Conservation (phyloP, 495 filamentous ascomycete species). For the Schizothecium vesticola region DNA sequence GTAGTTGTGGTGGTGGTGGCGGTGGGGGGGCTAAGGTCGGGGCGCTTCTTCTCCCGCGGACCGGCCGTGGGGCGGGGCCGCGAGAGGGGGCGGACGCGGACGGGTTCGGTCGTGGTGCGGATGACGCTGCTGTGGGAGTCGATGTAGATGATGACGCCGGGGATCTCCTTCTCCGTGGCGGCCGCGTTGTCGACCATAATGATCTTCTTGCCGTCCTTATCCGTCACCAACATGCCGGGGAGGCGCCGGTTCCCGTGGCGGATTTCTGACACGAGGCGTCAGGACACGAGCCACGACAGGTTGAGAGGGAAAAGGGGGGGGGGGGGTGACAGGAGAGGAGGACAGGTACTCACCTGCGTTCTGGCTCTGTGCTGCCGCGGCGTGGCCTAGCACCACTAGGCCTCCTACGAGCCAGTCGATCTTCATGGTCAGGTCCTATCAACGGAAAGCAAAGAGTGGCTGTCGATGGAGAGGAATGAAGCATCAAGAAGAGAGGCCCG, state of each 20-base stretch:
- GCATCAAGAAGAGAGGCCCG: neutral
- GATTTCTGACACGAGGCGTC: neutral
- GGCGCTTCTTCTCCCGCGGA: constrained; percentile 4
- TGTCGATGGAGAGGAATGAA: neutral
- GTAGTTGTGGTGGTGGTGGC: neutral
- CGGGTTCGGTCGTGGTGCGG: constrained; percentile 30
- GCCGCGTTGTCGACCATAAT: constrained; percentile 5
- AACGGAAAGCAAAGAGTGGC: neutral
- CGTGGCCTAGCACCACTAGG: neutral
- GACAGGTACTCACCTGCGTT: constrained; percentile 1
- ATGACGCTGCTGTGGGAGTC: constrained; percentile 56
- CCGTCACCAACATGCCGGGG: neutral
- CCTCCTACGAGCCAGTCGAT: neutral
- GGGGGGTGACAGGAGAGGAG: neutral
- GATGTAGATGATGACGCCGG: constrained; percentile 58
- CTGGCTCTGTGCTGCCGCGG: neutral
- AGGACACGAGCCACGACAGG: neutral
- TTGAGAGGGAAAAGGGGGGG: neutral
- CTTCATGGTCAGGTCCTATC: neutral
- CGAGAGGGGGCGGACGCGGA: constrained; percentile 2
- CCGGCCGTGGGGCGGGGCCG: constrained; percentile 17
- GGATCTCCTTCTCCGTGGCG: constrained; percentile 14
- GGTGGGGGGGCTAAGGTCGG: neutral
- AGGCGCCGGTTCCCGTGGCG: constrained; percentile 1
- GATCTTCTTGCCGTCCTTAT: constrained; percentile 4